Conservation (phyloP, 169 alveolate species). For the Babesia microti region DNA sequence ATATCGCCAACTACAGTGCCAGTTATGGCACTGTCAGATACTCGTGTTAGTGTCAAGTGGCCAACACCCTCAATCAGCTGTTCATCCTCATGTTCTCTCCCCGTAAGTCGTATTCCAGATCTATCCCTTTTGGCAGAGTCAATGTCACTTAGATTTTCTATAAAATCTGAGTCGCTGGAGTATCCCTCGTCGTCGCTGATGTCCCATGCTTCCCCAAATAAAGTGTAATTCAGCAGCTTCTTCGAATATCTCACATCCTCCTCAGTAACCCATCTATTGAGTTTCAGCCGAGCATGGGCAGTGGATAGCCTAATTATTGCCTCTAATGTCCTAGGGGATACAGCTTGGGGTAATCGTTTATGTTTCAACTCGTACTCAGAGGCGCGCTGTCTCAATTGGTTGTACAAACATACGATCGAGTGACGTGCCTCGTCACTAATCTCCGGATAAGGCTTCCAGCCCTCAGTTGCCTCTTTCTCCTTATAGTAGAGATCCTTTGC, state of each 20-base stretch:
- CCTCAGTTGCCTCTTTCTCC: constrained; percentile 55
- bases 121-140: constrained; percentile 2
- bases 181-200: constrained; percentile 17
- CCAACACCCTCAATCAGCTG: background rate
- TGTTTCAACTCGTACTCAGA: constrained; percentile 33
- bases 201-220: constrained; percentile 58
- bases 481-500: constrained; percentile 52
- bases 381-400: constrained; percentile 56
- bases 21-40: background rate
- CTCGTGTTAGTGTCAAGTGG: background rate
- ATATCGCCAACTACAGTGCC: background rate
- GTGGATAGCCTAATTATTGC: constrained; percentile 77
- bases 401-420: constrained; percentile 54
- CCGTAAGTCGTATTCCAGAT: background rate
- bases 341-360: constrained; percentile 52
- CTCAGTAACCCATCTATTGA: constrained; percentile 61
- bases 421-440: constrained; percentile 65
- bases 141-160: constrained; percentile 14
- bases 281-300: constrained; percentile 72
- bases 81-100: background rate
- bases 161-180: constrained; percentile 1
- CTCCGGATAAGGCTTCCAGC: constrained; percentile 66
- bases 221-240: constrained; percentile 63
- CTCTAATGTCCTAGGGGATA: constrained; percentile 74
- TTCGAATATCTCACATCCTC: constrained; percentile 61